These are phyloP conservation scores for Talaromyces wortmannii DNA, from an alignment of 495 filamentous ascomycete species.

Conservation along the genomic window DNA sequence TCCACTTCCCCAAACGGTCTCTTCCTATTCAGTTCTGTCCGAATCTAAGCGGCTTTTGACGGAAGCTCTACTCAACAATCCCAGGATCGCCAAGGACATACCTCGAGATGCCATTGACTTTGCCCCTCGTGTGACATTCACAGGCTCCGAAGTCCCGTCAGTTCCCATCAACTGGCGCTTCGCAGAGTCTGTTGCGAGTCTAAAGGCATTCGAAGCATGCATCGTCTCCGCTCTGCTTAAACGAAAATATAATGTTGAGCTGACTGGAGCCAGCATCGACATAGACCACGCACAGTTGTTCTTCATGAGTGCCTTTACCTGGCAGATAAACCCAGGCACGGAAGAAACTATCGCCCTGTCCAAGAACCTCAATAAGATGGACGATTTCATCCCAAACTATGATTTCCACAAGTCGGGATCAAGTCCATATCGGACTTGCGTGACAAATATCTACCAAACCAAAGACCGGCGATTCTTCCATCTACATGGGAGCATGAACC, in stretches of 20 bases:
- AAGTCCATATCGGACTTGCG: slow-evolving; percentile 15
- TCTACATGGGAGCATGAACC: slow-evolving; percentile 44
- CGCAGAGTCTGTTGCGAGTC: slow-evolving; percentile 49
- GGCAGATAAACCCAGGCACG: slow-evolving; percentile 2
- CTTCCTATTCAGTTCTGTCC: background rate
- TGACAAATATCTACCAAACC: slow-evolving; percentile 48
- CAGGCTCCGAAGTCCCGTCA: background rate
- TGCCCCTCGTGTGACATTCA: background rate
- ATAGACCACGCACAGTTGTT: slow-evolving; percentile 28
- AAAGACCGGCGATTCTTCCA: slow-evolving; percentile 47
- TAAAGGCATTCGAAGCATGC: slow-evolving; percentile 54
- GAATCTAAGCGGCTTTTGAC: background rate
- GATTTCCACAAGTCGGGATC: slow-evolving; percentile 12
- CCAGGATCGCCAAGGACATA: background rate
- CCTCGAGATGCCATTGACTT: background rate
- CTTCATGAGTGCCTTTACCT: slow-evolving; percentile 24
- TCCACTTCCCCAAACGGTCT: background rate
- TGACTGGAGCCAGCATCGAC: slow-evolving; percentile 39
- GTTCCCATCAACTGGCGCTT: slow-evolving; percentile 37
- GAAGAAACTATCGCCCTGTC: background rate
- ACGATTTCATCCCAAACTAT: slow-evolving; percentile 11
- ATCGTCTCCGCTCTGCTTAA: slow-evolving; percentile 47
- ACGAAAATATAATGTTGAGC: slow-evolving; percentile 20
- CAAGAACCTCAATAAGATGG: slow-evolving; percentile 3
- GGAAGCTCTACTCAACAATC: background rate